Evolutionary conservation across 768 basidiomycete genomes (phyloP).

Genomic region (Xerocomus potaroensis): DNA sequence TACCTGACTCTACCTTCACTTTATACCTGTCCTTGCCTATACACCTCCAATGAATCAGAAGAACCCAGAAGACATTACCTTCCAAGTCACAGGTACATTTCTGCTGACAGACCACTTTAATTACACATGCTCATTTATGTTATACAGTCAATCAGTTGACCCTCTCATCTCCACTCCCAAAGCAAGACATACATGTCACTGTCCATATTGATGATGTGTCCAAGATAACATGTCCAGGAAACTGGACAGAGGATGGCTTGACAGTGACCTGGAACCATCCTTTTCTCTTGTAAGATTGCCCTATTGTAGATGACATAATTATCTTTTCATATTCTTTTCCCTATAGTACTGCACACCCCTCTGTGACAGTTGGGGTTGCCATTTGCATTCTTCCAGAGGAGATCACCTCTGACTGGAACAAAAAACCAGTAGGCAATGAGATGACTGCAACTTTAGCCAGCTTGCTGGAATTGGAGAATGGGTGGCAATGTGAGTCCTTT

Average conservation of each 20-base stretch:
- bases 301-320: neutral
- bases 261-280: conserved; percentile 1
- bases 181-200: neutral
- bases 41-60: neutral
- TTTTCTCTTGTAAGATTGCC: neutral
- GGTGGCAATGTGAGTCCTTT: neutral
- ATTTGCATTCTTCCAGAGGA: neutral
- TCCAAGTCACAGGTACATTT: neutral
- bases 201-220: neutral
- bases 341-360: neutral
- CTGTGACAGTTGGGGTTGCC: neutral
- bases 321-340: neutral
- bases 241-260: neutral
- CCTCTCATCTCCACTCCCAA: neutral
- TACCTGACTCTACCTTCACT: neutral
- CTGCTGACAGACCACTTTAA: neutral
- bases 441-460: neutral
- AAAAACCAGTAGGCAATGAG: neutral
- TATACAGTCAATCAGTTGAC: neutral
- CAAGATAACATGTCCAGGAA: conserved; percentile 1
- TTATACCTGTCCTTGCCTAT: neutral
- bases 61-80: neutral
- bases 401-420: neutral
- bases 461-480: neutral
- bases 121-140: neutral